Percentiles rank a stretch among this genome's conserved stretches.
phyloP scores from a whole-genome alignment of 345 rosid genomes.

The Dovyalis caffra region DNA sequence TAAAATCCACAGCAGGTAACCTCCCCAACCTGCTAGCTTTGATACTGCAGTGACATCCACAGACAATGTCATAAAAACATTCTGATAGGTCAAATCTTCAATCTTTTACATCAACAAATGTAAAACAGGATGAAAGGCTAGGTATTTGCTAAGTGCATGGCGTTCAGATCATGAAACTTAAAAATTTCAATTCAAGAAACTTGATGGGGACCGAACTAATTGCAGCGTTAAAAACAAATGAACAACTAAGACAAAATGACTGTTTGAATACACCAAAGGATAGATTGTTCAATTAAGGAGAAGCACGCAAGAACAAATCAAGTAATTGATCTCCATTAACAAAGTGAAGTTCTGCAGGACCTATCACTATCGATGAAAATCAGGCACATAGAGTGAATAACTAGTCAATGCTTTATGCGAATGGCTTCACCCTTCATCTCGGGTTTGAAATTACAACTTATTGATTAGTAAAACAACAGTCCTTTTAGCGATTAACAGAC shows the following conservation, averaged over 20 bases:
- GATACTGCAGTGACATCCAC: slow-evolving; percentile 72
- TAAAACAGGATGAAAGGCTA: slow-evolving; percentile 3
- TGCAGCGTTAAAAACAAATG: not conserved
- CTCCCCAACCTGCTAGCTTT: slow-evolving; percentile 67
- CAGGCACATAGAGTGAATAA: not conserved
- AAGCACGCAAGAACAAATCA: not conserved
- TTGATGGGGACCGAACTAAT: not conserved
- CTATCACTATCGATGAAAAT: not conserved
- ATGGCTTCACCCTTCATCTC: not conserved
- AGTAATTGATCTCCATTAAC: not conserved
- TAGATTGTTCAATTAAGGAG: not conserved
- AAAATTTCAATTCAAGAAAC: not conserved
- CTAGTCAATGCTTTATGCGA: not conserved
- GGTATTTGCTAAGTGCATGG: not conserved
- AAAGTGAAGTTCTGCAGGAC: not conserved
- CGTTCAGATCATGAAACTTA: not conserved
- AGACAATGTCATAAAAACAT: slow-evolving; percentile 49
- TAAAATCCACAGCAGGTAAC: slow-evolving; percentile 54
- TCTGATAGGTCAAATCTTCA: slow-evolving; percentile 28
- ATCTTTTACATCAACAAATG: slow-evolving; percentile 25
- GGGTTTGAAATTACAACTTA: not conserved
- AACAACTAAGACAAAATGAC: not conserved
- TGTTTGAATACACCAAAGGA: not conserved
- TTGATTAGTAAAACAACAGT: not conserved
- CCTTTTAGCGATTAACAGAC: not conserved